Evolutionary conservation across 768 basidiomycete genomes (phyloP).

Genomic region (Lanmaoa pseudosensibilis): DNA sequence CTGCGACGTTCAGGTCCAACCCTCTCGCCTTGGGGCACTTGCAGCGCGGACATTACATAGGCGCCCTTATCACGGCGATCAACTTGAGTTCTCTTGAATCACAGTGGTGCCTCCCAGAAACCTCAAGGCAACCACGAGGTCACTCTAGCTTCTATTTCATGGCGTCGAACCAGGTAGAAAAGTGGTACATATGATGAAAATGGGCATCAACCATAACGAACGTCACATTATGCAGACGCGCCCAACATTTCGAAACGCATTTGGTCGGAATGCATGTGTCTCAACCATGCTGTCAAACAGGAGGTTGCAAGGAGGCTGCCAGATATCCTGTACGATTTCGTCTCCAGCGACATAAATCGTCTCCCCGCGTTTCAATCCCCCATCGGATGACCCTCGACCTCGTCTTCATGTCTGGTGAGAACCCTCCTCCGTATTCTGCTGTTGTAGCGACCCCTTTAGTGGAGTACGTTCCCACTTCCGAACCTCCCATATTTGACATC

Average conservation of each 20-base stretch:
- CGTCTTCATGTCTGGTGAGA: constrained; percentile 7
- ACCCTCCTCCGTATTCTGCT: constrained; percentile 22
- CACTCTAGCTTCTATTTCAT: background rate
- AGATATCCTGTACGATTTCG: background rate
- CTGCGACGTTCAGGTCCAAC: background rate
- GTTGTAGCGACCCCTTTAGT: background rate
- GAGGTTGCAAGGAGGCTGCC: constrained; percentile 1
- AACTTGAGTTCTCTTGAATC: background rate
- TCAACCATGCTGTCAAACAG: constrained; percentile 1
- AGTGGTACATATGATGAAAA: background rate
- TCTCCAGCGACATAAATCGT: background rate
- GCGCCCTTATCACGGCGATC: background rate
- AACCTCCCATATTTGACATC: background rate
- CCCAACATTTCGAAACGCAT: background rate
- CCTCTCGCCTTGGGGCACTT: background rate
- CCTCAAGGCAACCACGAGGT: constrained; percentile 2
- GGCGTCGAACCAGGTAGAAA: background rate
- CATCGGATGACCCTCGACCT: background rate
- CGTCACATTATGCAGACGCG: constrained; percentile 8
- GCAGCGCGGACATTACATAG: background rate
- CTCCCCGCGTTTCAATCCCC: background rate
- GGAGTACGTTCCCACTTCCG: background rate
- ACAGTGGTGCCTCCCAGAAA: background rate
- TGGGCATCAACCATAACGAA: background rate
- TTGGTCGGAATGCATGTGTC: background rate